phyloP scores from a whole-genome alignment of 2,329 filamentous ascomycete species.

The Pseudocercospora pini-densiflorae region DNA sequence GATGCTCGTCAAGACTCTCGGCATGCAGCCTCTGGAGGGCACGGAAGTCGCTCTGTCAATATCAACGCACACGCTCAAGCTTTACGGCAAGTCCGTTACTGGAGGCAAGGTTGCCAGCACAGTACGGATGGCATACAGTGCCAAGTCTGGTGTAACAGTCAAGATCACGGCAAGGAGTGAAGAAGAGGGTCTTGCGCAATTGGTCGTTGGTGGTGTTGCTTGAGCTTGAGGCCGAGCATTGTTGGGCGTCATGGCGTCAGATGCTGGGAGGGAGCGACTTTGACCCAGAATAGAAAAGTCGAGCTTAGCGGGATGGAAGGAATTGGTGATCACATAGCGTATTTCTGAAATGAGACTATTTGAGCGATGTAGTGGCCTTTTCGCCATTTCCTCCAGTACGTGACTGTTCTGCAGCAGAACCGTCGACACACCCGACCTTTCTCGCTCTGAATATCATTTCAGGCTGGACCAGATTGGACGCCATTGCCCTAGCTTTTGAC shows the following conservation, averaged over 20 bases:
- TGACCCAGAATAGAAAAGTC: constrained; percentile 12
- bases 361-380: not conserved
- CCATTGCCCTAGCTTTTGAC: too few species aligned
- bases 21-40: constrained; percentile 90
- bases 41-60: constrained; percentile 88
- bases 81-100: constrained; percentile 92
- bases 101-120: constrained; percentile 87
- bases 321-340: not conserved
- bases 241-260: constrained; percentile 6
- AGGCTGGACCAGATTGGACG: too few species aligned
- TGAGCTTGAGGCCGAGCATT: constrained; percentile 49
- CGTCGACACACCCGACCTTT: too few species aligned
- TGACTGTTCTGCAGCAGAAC: too few species aligned
- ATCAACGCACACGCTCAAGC: constrained; percentile 90
- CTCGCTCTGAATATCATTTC: too few species aligned
- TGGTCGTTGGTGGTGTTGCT: constrained; percentile 83
- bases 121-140: constrained; percentile 91
- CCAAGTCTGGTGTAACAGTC: constrained; percentile 91
- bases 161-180: constrained; percentile 93
- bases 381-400: not conserved
- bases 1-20: constrained; percentile 82
- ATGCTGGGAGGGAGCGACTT: not conserved
- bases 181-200: constrained; percentile 84
- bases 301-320: constrained; percentile 1
- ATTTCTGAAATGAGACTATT: not conserved